Percentiles rank a stretch among this genome's conserved stretches.
phyloP scores from a whole-genome alignment of 805 yeast genomes.

The Allodekkera sacchari region DNA sequence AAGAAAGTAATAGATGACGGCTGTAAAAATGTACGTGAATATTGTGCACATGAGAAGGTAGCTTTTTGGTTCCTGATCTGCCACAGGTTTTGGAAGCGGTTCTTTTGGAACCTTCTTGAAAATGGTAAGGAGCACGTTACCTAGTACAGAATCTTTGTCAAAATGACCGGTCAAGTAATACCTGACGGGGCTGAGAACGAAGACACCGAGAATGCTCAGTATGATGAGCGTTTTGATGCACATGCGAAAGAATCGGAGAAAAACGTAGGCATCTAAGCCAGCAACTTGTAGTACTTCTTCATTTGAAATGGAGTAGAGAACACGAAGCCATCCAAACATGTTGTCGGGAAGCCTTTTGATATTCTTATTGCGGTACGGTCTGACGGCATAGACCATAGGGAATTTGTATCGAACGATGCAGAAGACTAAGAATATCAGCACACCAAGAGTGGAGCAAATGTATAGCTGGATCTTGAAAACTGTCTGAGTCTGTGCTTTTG shows the following conservation, averaged over 20 bases:
- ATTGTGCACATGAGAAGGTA: constrained; percentile 46
- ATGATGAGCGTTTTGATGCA: constrained; percentile 37
- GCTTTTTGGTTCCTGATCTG: constrained; percentile 18
- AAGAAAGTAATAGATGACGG: constrained; percentile 35
- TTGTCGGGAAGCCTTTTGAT: constrained; percentile 38
- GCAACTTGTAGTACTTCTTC: constrained; percentile 47
- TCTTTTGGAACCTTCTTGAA: background rate
- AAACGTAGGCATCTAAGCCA: constrained; percentile 52
- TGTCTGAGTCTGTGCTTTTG: constrained; percentile 37
- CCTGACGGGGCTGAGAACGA: constrained; percentile 44
- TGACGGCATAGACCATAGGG: constrained; percentile 49
- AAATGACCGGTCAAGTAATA: constrained; percentile 43
- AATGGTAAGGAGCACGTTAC: background rate
- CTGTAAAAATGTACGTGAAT: constrained; percentile 48
- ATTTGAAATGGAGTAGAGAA: constrained; percentile 36
- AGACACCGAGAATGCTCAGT: constrained; percentile 37
- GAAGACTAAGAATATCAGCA: constrained; percentile 36
- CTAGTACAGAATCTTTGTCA: constrained; percentile 24
- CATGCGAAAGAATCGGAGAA: constrained; percentile 51
- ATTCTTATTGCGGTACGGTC: constrained; percentile 39
- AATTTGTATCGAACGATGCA: constrained; percentile 44
- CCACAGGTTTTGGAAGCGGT: constrained; percentile 6
- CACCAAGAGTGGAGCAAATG: constrained; percentile 40
- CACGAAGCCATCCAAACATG: constrained; percentile 46
- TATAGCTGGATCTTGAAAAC: constrained; percentile 48